These are phyloP conservation scores for Boechera stricta DNA, from an alignment of 345 rosid species.

Conservation along the genomic window DNA sequence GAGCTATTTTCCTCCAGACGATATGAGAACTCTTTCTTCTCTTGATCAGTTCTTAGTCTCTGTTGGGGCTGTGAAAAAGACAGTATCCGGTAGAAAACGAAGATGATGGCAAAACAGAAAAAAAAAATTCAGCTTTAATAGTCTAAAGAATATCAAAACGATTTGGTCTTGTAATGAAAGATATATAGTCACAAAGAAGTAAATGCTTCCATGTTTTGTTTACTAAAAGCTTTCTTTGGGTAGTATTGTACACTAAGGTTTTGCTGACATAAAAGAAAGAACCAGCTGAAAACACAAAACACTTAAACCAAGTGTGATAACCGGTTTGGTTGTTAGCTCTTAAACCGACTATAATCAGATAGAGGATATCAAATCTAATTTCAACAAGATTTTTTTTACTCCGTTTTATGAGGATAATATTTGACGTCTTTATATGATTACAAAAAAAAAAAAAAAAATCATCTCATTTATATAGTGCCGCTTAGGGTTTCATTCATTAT, in stretches of 20 bases:
- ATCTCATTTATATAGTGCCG: background rate
- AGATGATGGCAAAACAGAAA: constrained; percentile 38
- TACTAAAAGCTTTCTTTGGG: too few relatives aligned
- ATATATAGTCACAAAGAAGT: too few relatives aligned
- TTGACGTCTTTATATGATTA: background rate
- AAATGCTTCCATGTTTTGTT: too few relatives aligned
- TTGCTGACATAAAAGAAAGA: too few relatives aligned
- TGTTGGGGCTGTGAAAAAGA: constrained; percentile 91
- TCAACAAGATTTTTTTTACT: too few relatives aligned
- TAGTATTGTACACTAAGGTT: too few relatives aligned
- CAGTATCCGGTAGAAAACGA: constrained; percentile 76
- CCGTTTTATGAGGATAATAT: too few relatives aligned
- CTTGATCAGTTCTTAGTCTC: constrained; percentile 93
- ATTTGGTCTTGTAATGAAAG: constrained; percentile 21
- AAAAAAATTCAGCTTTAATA: background rate
- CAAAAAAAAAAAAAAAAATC: background rate
- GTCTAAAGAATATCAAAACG: constrained; percentile 9
- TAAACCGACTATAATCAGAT: too few relatives aligned
- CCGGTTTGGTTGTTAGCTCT: too few relatives aligned
- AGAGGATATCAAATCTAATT: too few relatives aligned
- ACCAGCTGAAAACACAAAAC: too few relatives aligned
- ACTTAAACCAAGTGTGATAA: too few relatives aligned
- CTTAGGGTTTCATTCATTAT: background rate
- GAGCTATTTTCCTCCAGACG: constrained; percentile 94
- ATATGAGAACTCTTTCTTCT: constrained; percentile 90